A percentile compares a stretch with the other conserved stretches of the same genome.
Evolutionary conservation across 2,329 filamentous ascomycete species (phyloP).

Genomic region (Chaetomium sp.): DNA sequence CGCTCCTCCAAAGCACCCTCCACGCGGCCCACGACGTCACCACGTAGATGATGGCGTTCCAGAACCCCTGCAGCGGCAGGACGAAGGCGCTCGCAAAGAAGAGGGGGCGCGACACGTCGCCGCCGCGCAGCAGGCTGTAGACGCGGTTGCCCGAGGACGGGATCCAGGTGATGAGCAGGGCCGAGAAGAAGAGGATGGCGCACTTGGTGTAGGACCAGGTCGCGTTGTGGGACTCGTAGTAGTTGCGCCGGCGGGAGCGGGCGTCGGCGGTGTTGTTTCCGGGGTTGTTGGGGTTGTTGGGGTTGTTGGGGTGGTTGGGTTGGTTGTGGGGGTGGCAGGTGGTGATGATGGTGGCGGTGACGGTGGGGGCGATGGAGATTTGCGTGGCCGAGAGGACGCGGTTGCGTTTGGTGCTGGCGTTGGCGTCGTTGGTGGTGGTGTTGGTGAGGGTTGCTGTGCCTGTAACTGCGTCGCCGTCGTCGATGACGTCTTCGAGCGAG

Average conservation of each 20-base stretch:
- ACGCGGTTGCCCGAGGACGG: constrained; percentile 77
- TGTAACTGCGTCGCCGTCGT: constrained; percentile 12
- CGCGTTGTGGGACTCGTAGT: constrained; percentile 60
- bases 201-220: constrained; percentile 72
- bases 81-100: constrained; percentile 73
- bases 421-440: not conserved
- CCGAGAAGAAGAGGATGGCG: constrained; percentile 70
- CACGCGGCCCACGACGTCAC: constrained; percentile 69
- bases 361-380: constrained; percentile 17
- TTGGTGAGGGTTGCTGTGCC: constrained; percentile 10
- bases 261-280: not conserved
- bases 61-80: constrained; percentile 79
- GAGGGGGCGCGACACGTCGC: constrained; percentile 57
- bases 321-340: constrained; percentile 3
- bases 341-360: constrained; percentile 15
- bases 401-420: constrained; percentile 11
- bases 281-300: not conserved
- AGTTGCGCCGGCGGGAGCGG: constrained; percentile 40
- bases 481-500: constrained; percentile 27
- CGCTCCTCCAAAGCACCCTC: constrained; percentile 47
- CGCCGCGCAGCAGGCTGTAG: constrained; percentile 64
- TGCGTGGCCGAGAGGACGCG: constrained; percentile 6
- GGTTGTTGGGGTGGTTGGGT: not conserved
- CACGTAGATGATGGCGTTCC: constrained; percentile 79
- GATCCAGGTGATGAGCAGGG: constrained; percentile 73